Base-by-base conservation (phyloP, 2,329 filamentous ascomycete genomes). In the Clonostachys byssicola region DNA sequence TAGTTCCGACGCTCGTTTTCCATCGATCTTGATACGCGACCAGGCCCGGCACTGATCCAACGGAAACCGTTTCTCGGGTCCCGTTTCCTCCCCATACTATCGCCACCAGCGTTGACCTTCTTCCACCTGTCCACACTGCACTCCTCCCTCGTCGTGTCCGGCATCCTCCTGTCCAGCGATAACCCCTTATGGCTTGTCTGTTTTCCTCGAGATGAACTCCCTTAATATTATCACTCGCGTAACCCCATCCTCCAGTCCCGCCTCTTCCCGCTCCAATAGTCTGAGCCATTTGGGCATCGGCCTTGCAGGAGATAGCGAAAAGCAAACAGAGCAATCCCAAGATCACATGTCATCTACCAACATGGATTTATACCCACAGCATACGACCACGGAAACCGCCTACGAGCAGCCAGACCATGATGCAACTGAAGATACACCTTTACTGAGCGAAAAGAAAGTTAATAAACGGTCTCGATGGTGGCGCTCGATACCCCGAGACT, bases 181-280 rank as follows among this genome's bases (percentile, higher is more conserved):
- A 30, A 30, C 23, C 23, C 23, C 23, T 30, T 30, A 81, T 84
- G 81, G 81, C 77, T 75, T 69, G 66, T 67, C 66, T 60, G 65
- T 66, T 59, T 58, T 62, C 59, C 68, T 70, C 75, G 88, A 79
- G 72, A 96, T 96, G 92, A 96, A 96, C 84, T 95, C 92, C 61
- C 78, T 96, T 75, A 95, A 94, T 74, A 89, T 96, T 67, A 83
- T 96, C 67, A 84, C 89, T 66, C 86, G 88, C 72, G 88, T 92
- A 65, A 83, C 82, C 58, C 79, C 81, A 55, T 67, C 80, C 47
- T 70, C 79, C 49, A 81, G 74, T 56, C 74, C 80, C 34, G 63
- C 66, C 41, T 74, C 79, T 47, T 77, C 81, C 49, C 76, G 81
- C 63, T 78, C 80, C 52, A 84, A 83, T 64, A 85, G 81, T 30